Evolutionary conservation across 192 early-diverging fungal species (phyloP), one percentile per base, ranked within the genome.

Genomic region (Hyaloraphidium curvatum): DNA sequence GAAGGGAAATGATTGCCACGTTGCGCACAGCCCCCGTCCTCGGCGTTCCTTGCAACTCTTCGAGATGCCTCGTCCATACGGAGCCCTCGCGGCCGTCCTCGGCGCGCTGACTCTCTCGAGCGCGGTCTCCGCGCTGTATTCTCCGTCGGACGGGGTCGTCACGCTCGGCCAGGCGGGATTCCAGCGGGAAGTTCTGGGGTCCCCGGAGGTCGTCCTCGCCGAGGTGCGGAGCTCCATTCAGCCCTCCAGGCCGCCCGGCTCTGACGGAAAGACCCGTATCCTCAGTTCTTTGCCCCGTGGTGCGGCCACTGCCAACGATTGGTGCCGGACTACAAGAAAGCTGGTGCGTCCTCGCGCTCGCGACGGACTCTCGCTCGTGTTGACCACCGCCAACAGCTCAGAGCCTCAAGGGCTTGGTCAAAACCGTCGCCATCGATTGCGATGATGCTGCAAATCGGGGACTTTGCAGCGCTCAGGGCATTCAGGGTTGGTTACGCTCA

Each of bases 261-360:
- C n/a, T n/a, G n/a, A n/a, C n/a, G n/a, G n/a, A n/a, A n/a, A n/a
- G n/a, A n/a, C n/a, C n/a, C n/a, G n/a, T n/a, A n/a, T n/a, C n/a
- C n/a, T n/a, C n/a, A n/a, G 43, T 48, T 48, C 25, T 48, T 48
- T 25, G 43, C 43, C 5, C 43, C 43, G 11, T 48, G 43, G 43
- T 48, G 43, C 19, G 43, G 43, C 5, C 43, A 48, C 43, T 48
- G 43, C 23, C 43, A 48, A 48, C 5, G 43, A 19, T 25, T 48
- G 25, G 43, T 48, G 43, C 43, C 43, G 25, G 43, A 48, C 5
- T 48, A 48, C 43, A 48, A 48, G 43, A 48, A 48, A 25, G 43
- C 43, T 9, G 43, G 43, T 48, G 43, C 35, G 35, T 9, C 17
- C 14, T 11, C 43, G 43, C 25, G 14, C 25, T 25, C 7, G 23